Percentiles rank a stretch among this genome's conserved stretches.
Conservation (phyloP, 768 basidiomycete genomes). For the Melanogaster broomeanus region DNA sequence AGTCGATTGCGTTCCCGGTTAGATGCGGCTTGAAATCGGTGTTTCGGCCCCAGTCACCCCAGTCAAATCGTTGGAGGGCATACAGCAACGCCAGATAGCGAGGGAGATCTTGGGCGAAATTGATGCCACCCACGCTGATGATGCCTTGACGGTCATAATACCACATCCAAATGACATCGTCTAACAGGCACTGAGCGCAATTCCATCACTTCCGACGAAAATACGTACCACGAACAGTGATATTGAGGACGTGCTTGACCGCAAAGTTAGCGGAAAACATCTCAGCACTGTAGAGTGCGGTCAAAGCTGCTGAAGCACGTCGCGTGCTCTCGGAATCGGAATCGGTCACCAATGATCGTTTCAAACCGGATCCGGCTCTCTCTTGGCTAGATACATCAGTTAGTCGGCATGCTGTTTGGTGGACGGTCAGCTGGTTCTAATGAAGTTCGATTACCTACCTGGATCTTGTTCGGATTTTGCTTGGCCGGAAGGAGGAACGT, state of each 20-base stretch:
- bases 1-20: too few relatives aligned
- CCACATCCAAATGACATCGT: background rate
- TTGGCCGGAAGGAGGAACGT: too few relatives aligned
- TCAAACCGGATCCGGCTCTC: background rate
- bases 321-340: too few relatives aligned
- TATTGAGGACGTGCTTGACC: background rate
- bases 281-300: background rate
- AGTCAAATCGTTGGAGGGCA: background rate
- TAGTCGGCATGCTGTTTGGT: too few relatives aligned
- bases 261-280: background rate
- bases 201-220: background rate
- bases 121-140: background rate
- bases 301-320: too few relatives aligned
- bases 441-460: too few relatives aligned
- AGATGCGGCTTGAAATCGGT: too few relatives aligned
- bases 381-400: too few relatives aligned
- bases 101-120: conserved; percentile 2
- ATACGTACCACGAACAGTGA: background rate
- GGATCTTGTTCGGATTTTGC: too few relatives aligned
- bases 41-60: background rate
- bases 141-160: background rate
- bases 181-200: background rate
- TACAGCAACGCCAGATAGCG: background rate
- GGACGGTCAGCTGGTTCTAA: too few relatives aligned
- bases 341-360: background rate